Conservation (phyloP, 805 yeast genomes). For the Saturnispora mendoncae region DNA sequence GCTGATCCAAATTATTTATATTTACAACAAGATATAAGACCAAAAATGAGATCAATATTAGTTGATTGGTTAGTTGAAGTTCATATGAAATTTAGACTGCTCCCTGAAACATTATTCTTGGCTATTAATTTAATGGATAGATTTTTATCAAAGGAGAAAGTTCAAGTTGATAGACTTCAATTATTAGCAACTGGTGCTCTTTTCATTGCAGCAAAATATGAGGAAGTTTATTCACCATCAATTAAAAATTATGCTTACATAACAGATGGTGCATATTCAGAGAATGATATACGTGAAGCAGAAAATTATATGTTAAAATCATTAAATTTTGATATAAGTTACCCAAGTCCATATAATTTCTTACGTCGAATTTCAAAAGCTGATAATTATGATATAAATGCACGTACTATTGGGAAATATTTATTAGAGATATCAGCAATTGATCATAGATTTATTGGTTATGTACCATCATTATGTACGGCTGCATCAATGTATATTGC, state of each 20-base stretch:
- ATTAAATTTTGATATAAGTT: conserved; percentile 65
- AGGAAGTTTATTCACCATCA: conserved; percentile 84
- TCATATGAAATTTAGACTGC: conserved; percentile 70
- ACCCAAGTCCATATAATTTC: conserved; percentile 87
- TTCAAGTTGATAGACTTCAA: conserved; percentile 73
- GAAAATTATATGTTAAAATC: conserved; percentile 71
- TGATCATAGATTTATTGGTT: conserved; percentile 65
- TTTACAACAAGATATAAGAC: conserved; percentile 59
- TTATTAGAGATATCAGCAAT: conserved; percentile 68
- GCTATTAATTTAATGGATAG: conserved; percentile 85
- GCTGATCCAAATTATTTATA: conserved; percentile 63
- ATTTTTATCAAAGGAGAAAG: conserved; percentile 65
- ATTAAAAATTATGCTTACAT: conserved; percentile 79
- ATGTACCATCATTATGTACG: conserved; percentile 70
- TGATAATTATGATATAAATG: conserved; percentile 77
- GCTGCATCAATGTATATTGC: conserved; percentile 85
- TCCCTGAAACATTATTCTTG: conserved; percentile 77
- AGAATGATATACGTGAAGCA: conserved; percentile 72
- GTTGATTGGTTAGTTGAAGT: conserved; percentile 95
- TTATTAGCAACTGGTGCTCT: conserved; percentile 77
- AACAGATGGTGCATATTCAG: conserved; percentile 77
- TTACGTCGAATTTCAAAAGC: conserved; percentile 83
- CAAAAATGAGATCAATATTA: conserved; percentile 74
- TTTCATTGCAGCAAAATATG: conserved; percentile 87
- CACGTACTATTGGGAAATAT: conserved; percentile 80